These are phyloP conservation scores for Coniophora puteana DNA, from an alignment of 1,284 basidiomycete genomes.

Conservation along the genomic window DNA sequence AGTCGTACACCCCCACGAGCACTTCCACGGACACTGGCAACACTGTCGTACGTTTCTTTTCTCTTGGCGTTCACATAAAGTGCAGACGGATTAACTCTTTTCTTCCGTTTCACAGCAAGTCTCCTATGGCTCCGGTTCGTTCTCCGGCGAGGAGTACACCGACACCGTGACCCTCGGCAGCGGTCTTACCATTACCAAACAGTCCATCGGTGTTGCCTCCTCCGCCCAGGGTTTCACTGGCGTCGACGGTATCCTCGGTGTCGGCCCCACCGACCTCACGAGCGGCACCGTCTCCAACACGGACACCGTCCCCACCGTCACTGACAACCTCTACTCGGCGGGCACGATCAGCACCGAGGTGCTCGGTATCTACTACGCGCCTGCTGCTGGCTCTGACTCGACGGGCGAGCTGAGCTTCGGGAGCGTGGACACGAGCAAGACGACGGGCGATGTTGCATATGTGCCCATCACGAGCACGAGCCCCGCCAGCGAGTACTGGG, in stretches of 20 bases:
- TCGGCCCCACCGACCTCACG: constrained; percentile 50
- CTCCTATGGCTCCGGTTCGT: constrained; percentile 46
- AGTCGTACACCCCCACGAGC: constrained; percentile 34
- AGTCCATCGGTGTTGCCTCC: constrained; percentile 47
- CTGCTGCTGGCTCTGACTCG: constrained; percentile 25
- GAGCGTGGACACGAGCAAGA: constrained; percentile 38
- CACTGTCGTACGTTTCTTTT: constrained; percentile 24
- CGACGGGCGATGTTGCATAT: constrained; percentile 40
- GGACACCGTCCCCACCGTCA: constrained; percentile 33
- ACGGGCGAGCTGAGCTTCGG: constrained; percentile 48
- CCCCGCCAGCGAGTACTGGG: constrained; percentile 46
- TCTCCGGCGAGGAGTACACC: constrained; percentile 45
- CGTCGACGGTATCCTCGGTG: constrained; percentile 52
- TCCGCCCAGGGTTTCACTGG: constrained; percentile 37
- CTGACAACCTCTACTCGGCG: constrained; percentile 36
- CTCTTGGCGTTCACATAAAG: too few relatives aligned
- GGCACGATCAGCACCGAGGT: constrained; percentile 38
- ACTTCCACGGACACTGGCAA: constrained; percentile 40
- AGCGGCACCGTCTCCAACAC: constrained; percentile 24
- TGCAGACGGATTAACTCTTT: too few relatives aligned
- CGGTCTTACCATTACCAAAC: constrained; percentile 39
- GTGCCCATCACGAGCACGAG: constrained; percentile 44
- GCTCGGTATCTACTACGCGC: constrained; percentile 48
- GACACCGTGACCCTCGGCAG: constrained; percentile 44
- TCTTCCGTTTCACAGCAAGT: constrained; percentile 30